Evolutionary conservation across 164 flowering plant genomes (phyloP).

Genomic region (Annona cherimola): DNA sequence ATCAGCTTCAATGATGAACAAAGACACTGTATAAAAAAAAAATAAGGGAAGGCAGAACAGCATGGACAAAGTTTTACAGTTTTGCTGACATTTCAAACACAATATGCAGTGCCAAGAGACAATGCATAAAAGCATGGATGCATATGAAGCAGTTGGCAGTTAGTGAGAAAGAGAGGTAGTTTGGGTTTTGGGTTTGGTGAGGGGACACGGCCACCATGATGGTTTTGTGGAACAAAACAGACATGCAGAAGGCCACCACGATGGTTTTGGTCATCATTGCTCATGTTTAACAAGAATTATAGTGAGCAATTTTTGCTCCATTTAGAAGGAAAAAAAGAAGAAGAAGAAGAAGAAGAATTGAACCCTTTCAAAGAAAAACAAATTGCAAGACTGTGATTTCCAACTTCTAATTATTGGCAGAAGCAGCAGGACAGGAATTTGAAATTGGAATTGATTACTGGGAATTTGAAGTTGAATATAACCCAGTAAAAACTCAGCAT

Average conservation of each 20-base stretch:
- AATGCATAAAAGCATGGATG: too few relatives aligned
- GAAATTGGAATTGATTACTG: not conserved
- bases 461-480: not conserved
- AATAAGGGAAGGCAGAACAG: not conserved
- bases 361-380: too few relatives aligned
- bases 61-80: too few relatives aligned
- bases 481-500: not conserved
- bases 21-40: not conserved
- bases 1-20: not conserved
- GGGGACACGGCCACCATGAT: too few relatives aligned
- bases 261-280: not conserved
- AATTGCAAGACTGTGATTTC: not conserved
- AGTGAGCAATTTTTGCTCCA: not conserved
- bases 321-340: too few relatives aligned
- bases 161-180: too few relatives aligned
- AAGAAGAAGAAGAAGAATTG: too few relatives aligned
- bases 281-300: not conserved
- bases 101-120: too few relatives aligned
- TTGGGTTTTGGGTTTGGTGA: too few relatives aligned
- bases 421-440: not conserved
- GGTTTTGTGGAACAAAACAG: too few relatives aligned
- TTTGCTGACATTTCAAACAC: too few relatives aligned
- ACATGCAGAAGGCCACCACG: not conserved
- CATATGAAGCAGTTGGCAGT: too few relatives aligned
- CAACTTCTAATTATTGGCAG: not conserved